These are phyloP conservation scores for Aspergillus thermomutatus DNA, from an alignment of 2,329 filamentous ascomycete genomes.

Conservation along the genomic window DNA sequence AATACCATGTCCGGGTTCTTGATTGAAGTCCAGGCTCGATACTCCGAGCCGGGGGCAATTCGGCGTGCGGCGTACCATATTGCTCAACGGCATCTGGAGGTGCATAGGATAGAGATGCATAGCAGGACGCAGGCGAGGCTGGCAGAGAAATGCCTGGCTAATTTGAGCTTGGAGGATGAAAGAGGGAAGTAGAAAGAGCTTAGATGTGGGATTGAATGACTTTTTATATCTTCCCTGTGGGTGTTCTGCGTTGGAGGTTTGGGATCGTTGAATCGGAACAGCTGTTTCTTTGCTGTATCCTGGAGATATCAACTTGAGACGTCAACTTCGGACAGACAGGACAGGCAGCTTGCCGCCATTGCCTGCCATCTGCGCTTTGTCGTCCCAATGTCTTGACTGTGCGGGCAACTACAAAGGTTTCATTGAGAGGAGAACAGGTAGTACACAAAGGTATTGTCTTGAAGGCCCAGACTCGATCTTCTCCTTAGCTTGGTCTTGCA, in stretches of 20 bases:
- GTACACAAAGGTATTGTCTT: background rate
- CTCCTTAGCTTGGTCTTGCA: too few relatives aligned
- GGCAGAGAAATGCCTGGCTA: background rate
- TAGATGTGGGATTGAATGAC: background rate
- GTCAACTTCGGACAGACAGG: background rate
- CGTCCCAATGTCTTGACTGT: background rate
- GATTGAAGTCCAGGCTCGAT: background rate
- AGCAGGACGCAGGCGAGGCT: background rate
- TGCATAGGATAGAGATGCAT: background rate
- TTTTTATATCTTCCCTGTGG: background rate
- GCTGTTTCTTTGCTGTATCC: background rate
- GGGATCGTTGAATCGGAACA: background rate
- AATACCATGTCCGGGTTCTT: background rate
- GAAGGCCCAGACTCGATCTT: background rate
- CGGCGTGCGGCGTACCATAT: background rate
- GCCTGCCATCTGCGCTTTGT: background rate
- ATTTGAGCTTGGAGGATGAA: background rate
- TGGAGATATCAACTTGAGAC: background rate
- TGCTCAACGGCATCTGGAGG: background rate
- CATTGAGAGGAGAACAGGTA: too few relatives aligned
- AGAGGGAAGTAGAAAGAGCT: background rate
- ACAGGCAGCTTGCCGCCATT: background rate
- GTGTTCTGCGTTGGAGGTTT: background rate
- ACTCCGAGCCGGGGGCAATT: background rate
- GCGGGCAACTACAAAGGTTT: background rate